Evolutionary conservation across 306 rosid genomes (phyloP).

Genomic region (Macrotyloma uniflorum): DNA sequence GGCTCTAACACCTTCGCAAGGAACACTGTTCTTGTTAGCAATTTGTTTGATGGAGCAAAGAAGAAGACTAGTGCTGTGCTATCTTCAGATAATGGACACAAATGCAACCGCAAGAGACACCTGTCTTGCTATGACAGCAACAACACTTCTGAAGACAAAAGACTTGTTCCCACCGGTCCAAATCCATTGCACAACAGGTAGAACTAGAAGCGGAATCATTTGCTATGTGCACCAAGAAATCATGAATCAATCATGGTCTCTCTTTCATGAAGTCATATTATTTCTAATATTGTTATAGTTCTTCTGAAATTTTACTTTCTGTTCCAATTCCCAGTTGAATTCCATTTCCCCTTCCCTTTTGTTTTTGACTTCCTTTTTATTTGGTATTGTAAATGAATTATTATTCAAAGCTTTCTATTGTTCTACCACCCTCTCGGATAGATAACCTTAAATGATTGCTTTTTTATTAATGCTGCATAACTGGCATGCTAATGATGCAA

Average conservation of each 20-base stretch:
- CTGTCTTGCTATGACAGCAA: conserved; percentile 43
- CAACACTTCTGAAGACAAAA: conserved; percentile 53
- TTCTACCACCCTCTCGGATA: neutral
- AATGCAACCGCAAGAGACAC: conserved; percentile 45
- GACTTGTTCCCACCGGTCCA: conserved; percentile 89
- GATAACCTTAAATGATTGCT: neutral
- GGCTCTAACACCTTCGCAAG: conserved; percentile 53
- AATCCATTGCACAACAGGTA: conserved; percentile 89
- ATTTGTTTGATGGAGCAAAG: conserved; percentile 35
- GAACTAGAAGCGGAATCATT: conserved; percentile 7
- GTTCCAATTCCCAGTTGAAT: neutral
- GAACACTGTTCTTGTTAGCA: conserved; percentile 33
- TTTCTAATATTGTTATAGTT: neutral
- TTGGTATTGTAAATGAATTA: conserved; percentile 39
- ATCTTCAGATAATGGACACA: conserved; percentile 17
- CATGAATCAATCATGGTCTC: neutral
- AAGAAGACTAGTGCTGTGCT: conserved; percentile 32
- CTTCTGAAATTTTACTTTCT: neutral
- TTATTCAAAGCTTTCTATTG: conserved; percentile 22
- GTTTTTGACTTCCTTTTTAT: neutral
- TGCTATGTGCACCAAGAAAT: neutral
- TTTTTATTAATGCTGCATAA: neutral
- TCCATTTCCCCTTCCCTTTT: neutral
- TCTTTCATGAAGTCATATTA: neutral
- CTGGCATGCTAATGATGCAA: conserved; percentile 8